These are phyloP conservation scores for Apophysomyces trapeziformis DNA, from an alignment of 371 early-diverging fungal species.

Conservation along the genomic window DNA sequence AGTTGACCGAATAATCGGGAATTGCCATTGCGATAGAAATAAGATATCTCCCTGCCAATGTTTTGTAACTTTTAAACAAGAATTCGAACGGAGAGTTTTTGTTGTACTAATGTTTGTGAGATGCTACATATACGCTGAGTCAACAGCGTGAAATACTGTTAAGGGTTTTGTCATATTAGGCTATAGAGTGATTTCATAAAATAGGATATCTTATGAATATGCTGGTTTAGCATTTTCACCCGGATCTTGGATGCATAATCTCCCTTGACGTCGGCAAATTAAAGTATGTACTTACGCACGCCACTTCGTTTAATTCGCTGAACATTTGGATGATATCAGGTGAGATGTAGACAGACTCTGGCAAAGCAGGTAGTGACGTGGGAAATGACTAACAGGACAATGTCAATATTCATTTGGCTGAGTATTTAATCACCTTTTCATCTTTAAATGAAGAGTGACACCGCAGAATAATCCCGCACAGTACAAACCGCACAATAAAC, in stretches of 20 bases:
- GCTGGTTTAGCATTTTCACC: neutral
- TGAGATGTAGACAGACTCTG: slow-evolving; percentile 40
- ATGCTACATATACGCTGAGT: too few species aligned
- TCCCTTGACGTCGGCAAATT: slow-evolving; percentile 37
- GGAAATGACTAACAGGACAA: slow-evolving; percentile 23
- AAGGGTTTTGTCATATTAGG: too few species aligned
- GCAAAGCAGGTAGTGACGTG: slow-evolving; percentile 37
- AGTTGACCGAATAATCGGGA: too few species aligned
- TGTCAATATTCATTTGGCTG: neutral
- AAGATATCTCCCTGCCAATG: too few species aligned
- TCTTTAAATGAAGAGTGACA: slow-evolving; percentile 65
- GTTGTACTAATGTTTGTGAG: too few species aligned
- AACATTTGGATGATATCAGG: slow-evolving; percentile 47
- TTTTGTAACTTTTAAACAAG: too few species aligned
- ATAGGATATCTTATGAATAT: too few species aligned
- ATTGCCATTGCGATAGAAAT: too few species aligned
- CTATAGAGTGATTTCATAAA: too few species aligned
- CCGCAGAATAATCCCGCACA: slow-evolving; percentile 73
- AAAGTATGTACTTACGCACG: slow-evolving; percentile 53
- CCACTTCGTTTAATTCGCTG: slow-evolving; percentile 38
- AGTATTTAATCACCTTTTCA: slow-evolving; percentile 53
- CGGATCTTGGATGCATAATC: neutral
- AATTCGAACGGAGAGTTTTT: too few species aligned
- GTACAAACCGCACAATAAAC: slow-evolving; percentile 83
- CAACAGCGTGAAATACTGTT: too few species aligned